Evolutionary conservation across 352 stramenopile species (phyloP), one percentile per base, ranked within the genome.

Genomic region (Phytopythium aichiense): DNA sequence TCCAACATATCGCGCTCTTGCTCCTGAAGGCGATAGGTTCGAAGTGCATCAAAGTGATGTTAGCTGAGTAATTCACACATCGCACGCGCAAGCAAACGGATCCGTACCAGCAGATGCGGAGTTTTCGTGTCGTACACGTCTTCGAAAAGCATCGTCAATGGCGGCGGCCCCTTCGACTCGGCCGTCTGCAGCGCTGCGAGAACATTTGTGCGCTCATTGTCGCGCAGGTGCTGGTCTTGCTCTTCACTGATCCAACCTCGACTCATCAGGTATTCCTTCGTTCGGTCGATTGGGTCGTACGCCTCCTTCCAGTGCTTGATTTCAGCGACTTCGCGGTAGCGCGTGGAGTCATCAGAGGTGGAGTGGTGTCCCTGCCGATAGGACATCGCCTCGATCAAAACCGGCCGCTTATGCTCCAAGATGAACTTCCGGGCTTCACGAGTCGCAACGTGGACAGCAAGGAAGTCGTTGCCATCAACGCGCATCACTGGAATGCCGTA

Each of bases 311-410:
- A 98, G 51, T 83, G 74, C 59, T 97, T 87, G 58, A 99, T 98
- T 68, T 99, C 96, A 16, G 91, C 81, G 4, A 88, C 68, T 59
- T 84, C 75, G 42, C 97, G 89, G 80, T 99, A 99, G 31, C 94
- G 78, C 15, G 96, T 98, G 35, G 91, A 98, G 75, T 99, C 97
- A 70, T 99, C 98, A 0, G 92, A 98, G 3, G 98, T 99, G 40
- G 89, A 98, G 79, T 99, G 98, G 78, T 99, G 98, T 12, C 97
- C 95, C 62, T 98, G 87, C 7, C 98, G 89, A 74, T 99, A 99
- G 0, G 95, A 98, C 97, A 99, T 99, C 0, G 92, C 86, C 71
- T 99, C 98, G 60, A 99, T 92, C 50, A 99, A 79, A 20, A 99
- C 89, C 0, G 97, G 97, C 7, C 84, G 77, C 52, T 84, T 89